Conservation (phyloP, 257 asterid species). For the Coffea eugenioides region DNA sequence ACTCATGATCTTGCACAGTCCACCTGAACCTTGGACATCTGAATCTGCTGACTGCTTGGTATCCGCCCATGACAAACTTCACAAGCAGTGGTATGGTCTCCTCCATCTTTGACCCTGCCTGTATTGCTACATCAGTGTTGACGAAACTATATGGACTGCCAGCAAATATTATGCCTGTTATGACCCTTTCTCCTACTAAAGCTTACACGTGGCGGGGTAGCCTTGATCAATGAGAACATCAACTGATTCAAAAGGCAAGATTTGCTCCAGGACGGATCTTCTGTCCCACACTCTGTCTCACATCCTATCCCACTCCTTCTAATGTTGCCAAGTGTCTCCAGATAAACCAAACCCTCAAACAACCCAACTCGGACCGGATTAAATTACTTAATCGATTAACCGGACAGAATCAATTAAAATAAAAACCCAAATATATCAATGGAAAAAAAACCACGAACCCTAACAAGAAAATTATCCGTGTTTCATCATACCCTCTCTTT, state of each 20-base stretch:
- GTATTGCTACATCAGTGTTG: background rate
- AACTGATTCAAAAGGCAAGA: background rate
- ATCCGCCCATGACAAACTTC: background rate
- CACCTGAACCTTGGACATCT: constrained; percentile 1
- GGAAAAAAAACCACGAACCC: too few relatives aligned
- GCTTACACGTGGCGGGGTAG: background rate
- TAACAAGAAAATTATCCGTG: too few relatives aligned
- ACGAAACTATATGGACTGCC: background rate
- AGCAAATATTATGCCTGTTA: background rate
- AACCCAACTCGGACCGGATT: too few relatives aligned
- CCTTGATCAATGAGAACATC: background rate
- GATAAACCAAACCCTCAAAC: too few relatives aligned
- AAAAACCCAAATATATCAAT: too few relatives aligned
- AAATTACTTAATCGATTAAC: too few relatives aligned
- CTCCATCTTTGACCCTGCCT: constrained; percentile 2
- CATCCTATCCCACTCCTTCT: too few relatives aligned
- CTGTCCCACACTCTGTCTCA: too few relatives aligned
- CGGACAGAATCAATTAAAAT: too few relatives aligned
- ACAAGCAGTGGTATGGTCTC: background rate
- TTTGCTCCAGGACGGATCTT: too few relatives aligned
- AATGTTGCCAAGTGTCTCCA: too few relatives aligned
- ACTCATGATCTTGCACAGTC: background rate
- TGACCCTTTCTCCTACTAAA: background rate
- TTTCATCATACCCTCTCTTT: too few relatives aligned
- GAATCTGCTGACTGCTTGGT: constrained; percentile 8